phyloP scores from a whole-genome alignment of 345 rosid species.

The Salix purpurea region DNA sequence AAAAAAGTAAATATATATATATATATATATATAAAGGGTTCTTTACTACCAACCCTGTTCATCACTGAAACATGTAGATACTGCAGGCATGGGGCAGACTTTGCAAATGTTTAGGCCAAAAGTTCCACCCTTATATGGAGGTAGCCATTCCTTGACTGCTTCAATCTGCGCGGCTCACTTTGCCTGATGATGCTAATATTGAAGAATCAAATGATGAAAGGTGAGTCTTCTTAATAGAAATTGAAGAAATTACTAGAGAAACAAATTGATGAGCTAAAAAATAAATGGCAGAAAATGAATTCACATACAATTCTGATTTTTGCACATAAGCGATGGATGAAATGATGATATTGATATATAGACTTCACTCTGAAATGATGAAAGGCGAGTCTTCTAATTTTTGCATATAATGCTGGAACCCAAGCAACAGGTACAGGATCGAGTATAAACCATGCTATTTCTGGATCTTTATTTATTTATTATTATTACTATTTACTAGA shows the following conservation, averaged over 20 bases:
- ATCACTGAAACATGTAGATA: too few relatives aligned
- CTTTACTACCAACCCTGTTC: too few relatives aligned
- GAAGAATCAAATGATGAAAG: background rate
- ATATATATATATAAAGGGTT: too few relatives aligned
- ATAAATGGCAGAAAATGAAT: background rate
- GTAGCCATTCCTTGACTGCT: constrained; percentile 15
- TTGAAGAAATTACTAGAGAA: background rate
- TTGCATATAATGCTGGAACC: too few relatives aligned
- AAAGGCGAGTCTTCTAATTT: too few relatives aligned
- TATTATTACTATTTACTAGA: background rate
- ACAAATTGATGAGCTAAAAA: background rate
- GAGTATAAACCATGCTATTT: too few relatives aligned
- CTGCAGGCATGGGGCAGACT: constrained; percentile 19
- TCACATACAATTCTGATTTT: background rate
- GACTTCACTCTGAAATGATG: background rate
- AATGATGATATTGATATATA: too few relatives aligned
- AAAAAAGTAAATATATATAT: too few relatives aligned
- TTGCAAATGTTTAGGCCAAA: constrained; percentile 11
- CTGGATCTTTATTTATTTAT: too few relatives aligned
- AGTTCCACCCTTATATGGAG: background rate
- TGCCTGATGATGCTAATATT: background rate
- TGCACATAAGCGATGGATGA: background rate
- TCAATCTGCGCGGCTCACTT: constrained; percentile 9
- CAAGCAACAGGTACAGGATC: too few relatives aligned
- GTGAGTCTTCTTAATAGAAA: background rate